A percentile compares a stretch with the other conserved stretches of the same genome.
phyloP scores from a whole-genome alignment of 345 rosid species.

The Pseudoturritis turrita region DNA sequence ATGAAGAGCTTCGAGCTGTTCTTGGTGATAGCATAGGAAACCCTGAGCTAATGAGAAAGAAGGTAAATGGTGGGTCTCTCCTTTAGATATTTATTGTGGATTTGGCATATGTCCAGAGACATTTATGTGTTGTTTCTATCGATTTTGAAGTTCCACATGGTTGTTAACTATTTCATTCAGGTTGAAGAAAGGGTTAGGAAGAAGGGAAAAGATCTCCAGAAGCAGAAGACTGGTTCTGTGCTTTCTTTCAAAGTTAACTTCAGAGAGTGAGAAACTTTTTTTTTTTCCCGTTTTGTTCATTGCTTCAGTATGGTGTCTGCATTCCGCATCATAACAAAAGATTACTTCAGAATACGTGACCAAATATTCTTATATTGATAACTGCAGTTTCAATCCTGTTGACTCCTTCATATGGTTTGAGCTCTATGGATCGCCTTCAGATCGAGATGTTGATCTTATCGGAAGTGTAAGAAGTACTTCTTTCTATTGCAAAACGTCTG shows the following conservation, averaged over 20 bases:
- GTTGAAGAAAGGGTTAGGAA: slow-evolving; percentile 70
- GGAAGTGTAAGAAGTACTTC: slow-evolving; percentile 56
- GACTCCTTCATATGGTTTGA: slow-evolving; percentile 91
- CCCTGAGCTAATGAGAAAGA: slow-evolving; percentile 83
- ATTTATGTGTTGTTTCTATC: slow-evolving; percentile 21
- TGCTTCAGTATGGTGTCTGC: background rate
- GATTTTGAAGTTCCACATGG: too few relatives aligned
- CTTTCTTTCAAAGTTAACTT: slow-evolving; percentile 91
- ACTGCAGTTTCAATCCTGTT: slow-evolving; percentile 72
- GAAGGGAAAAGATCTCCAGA: slow-evolving; percentile 71
- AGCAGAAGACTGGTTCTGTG: slow-evolving; percentile 77
- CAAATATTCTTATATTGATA: background rate
- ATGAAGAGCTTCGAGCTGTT: slow-evolving; percentile 75
- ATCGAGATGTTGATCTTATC: slow-evolving; percentile 73
- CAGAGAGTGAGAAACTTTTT: slow-evolving; percentile 53
- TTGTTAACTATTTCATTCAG: slow-evolving; percentile 32
- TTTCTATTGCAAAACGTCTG: background rate
- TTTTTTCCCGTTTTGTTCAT: background rate
- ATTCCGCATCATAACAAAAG: background rate
- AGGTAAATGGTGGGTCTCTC: slow-evolving; percentile 32
- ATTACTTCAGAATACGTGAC: background rate
- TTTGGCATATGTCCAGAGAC: background rate
- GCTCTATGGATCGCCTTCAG: slow-evolving; percentile 77
- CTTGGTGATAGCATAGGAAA: slow-evolving; percentile 89
- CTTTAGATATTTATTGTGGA: background rate